Evolutionary conservation across 2,329 filamentous ascomycete genomes (phyloP), one percentile per base, ranked within the genome.

Genomic region (Biscogniauxia mediterranea): DNA sequence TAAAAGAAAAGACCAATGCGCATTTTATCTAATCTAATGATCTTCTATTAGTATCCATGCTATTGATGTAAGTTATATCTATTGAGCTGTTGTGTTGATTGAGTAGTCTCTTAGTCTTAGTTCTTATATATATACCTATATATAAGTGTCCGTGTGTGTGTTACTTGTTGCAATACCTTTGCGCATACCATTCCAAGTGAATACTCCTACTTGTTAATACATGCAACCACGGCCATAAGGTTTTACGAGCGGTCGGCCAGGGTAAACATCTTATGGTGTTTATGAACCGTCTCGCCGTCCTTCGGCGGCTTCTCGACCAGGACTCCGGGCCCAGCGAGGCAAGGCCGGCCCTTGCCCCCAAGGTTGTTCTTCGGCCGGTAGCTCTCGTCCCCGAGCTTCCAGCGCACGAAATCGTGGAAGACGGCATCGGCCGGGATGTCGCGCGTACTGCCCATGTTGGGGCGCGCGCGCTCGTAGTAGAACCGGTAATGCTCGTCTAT

Each of bases 401-500:
- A 74, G 5, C 76, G 28, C 2, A 78, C 61, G 13, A 76, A 78
- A 55, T 75, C 74, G 42, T 79, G 78, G 0, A 79, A 60, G 0
- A 76, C 74, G 0, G 78, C 77, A 42, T 78, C 73, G 8, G 61
- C 64, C 0, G 77, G 77, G 15, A 79, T 78, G 38, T 79, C 78
- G 5, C 77, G 75, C 2, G 72, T 62, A 1, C 64, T 61, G 7
- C 76, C 77, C 9, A 54, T 67, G 65, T 79, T 79, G 26, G 77
- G 74, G 2, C 76, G 77, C 57, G 76, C 78, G 26, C 74, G 72
- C 2, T 75, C 66, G 9, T 76, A 71, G 13, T 76, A 71, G 11
- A 69, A 67, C 75, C 74, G 78, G 9, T 65, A 59, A 23, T 69
- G 69, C 20, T 67, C 59, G 11, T 71, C 69, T 19, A 80, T 67